Percentiles rank a stretch among this genome's conserved stretches.
These are phyloP conservation scores for Apiospora phragmitis DNA, from an alignment of 2,329 filamentous ascomycete genomes.

Conservation along the genomic window DNA sequence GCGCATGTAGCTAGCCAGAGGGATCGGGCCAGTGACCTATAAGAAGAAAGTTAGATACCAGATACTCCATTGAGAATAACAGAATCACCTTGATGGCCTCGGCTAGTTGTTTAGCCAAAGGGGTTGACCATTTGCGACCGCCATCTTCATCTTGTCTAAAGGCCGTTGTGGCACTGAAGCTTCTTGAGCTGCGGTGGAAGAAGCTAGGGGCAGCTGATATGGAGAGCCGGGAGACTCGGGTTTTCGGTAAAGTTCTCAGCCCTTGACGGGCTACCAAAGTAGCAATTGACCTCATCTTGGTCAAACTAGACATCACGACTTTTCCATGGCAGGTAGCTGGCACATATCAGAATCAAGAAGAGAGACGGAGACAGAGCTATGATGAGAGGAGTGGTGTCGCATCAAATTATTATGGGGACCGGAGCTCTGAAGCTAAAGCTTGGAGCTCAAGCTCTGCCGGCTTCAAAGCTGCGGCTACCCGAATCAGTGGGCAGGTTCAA, in stretches of 20 bases:
- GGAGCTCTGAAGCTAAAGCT: background rate
- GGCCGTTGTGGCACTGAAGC: slow-evolving; percentile 29
- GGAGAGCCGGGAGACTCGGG: slow-evolving; percentile 18
- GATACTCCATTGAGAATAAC: background rate
- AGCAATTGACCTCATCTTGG: slow-evolving; percentile 27
- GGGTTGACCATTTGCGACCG: slow-evolving; percentile 82
- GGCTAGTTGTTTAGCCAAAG: slow-evolving; percentile 81
- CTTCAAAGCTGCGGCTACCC: background rate
- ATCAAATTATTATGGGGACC: background rate
- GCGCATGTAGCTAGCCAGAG: slow-evolving; percentile 94
- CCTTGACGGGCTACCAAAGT: slow-evolving; percentile 23
- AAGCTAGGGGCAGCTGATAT: slow-evolving; percentile 8
- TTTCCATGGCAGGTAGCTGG: background rate
- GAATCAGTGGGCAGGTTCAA: background rate
- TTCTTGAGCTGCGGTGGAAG: slow-evolving; percentile 20
- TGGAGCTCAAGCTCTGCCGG: slow-evolving; percentile 1
- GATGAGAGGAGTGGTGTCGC: background rate
- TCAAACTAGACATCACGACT: background rate
- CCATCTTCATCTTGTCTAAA: slow-evolving; percentile 34
- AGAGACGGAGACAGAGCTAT: background rate
- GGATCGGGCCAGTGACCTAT: slow-evolving; percentile 79
- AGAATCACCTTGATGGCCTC: slow-evolving; percentile 77
- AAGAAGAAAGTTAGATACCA: background rate
- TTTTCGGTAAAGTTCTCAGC: slow-evolving; percentile 21
- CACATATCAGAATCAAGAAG: background rate